Percentiles rank a stretch among this genome's conserved stretches.
These are phyloP conservation scores for Schizosaccharomyces japonicus DNA, from an alignment of 805 yeast genomes.

Conservation along the genomic window DNA sequence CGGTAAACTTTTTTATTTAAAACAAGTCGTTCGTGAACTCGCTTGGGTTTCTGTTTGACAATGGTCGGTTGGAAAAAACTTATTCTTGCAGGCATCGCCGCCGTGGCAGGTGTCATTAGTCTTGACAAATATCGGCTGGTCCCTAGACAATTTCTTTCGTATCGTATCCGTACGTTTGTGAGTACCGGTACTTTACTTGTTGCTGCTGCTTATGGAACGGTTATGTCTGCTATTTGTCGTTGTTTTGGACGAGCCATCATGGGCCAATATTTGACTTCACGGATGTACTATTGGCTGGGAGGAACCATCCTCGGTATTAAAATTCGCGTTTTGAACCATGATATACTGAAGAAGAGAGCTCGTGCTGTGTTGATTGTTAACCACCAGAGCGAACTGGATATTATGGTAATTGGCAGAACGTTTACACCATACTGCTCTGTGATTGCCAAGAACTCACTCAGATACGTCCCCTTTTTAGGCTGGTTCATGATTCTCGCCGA, in stretches of 20 bases:
- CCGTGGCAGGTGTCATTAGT: no score
- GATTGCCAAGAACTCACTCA: conserved; percentile 69
- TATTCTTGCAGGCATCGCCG: no score
- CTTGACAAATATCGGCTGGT: no score
- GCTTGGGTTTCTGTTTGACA: no score
- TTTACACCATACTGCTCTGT: conserved; percentile 80
- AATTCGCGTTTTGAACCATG: conserved; percentile 41
- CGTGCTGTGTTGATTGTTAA: conserved; percentile 72
- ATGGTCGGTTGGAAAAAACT: no score
- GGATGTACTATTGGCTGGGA: conserved; percentile 46
- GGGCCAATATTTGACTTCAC: conserved; percentile 75
- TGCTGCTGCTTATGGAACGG: conserved; percentile 25
- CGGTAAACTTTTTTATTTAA: no score
- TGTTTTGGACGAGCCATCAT: conserved; percentile 51
- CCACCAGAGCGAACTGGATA: conserved; percentile 66
- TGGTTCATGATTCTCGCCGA: conserved; percentile 87
- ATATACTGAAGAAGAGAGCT: conserved; percentile 22
- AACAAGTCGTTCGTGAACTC: no score
- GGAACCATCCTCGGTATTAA: conserved; percentile 42
- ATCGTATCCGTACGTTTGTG: not conserved
- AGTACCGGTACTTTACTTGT: not conserved
- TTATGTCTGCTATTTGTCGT: conserved; percentile 45
- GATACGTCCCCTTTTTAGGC: conserved; percentile 73
- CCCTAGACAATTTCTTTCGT: no score
- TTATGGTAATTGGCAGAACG: conserved; percentile 52